Base-by-base conservation (phyloP, 352 stramenopile genomes). In the Globisporangium alternatum region DNA sequence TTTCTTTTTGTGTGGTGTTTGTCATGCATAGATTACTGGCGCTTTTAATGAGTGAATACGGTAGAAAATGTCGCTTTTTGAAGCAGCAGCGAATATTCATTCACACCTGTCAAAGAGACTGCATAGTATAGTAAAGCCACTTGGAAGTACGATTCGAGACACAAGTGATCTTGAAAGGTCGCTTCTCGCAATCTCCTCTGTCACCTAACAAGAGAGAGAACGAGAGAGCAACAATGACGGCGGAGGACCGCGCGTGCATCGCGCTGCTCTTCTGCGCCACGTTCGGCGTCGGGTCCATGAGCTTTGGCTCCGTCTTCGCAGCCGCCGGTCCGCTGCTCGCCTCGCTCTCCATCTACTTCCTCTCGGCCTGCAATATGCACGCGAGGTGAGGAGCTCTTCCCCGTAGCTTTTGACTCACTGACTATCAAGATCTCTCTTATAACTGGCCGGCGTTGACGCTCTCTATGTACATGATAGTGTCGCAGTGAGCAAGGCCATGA, bases 341-440 rank as follows among this genome's bases (percentile, higher is more conserved):
- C 15, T 82, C 79, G 48, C 71, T 89, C 48, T 73, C 72, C 37
- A 72, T 92, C 56, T 90, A 90, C 52, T 88, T 92, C 68, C 72
- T 90, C 54, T 89, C 83, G n/a, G 78, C 79, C 30, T 89, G 83
- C 70, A 91, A 91, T 44, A 78, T 90, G 28, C 83, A 90, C 63
- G 77, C 82, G 17, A 86, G 77, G 77, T 86, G 49, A 2, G 9
- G 21, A 64, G 22, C 2, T 65, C 30, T 5, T 1, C 22, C 13
- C 44, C 19, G n/a, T 28, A 21, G 21, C 9, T 52, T 4, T 15
- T 52, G 25, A 9, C n/a, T 19, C 5, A 31, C 21, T 5, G 21
- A 10, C 28, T n/a, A n/a, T n/a, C n/a, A n/a, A n/a, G n/a, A n/a
- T n/a, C n/a, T n/a, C n/a, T 39, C 35, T 62, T 61, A 41, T 60